Percentiles rank a stretch among this genome's conserved stretches.
phyloP scores from a whole-genome alignment of 176 grass and related monocot genomes.

The Carex scoparia region DNA sequence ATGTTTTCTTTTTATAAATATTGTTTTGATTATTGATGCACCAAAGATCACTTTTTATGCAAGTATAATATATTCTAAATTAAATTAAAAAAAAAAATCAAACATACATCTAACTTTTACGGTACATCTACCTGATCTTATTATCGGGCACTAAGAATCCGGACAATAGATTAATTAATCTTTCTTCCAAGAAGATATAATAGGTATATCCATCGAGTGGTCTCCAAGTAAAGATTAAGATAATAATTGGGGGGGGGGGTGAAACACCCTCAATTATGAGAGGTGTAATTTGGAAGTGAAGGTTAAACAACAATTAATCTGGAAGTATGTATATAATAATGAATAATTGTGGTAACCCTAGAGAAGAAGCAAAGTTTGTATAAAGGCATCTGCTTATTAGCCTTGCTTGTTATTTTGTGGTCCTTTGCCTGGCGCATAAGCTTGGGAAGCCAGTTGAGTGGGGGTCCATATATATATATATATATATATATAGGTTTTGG shows the following conservation, averaged over 20 bases:
- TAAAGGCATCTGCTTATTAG: not conserved
- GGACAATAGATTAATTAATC: too few species aligned
- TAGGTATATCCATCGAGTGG: not conserved
- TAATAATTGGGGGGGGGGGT: not conserved
- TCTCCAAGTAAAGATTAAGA: not conserved
- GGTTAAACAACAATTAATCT: not conserved
- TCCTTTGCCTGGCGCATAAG: constrained; percentile 12
- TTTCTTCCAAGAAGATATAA: not conserved
- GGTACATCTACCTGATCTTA: too few species aligned
- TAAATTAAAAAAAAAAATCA: too few species aligned
- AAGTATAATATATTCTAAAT: too few species aligned
- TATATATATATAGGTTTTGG: too few species aligned
- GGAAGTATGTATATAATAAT: not conserved
- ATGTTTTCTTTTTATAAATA: not conserved
- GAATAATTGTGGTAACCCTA: not conserved
- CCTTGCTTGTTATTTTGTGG: not conserved
- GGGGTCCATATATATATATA: not conserved
- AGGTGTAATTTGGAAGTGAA: constrained; percentile 4
- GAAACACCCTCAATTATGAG: not conserved
- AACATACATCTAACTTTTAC: too few species aligned
- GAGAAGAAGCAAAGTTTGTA: constrained; percentile 12
- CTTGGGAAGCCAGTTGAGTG: not conserved
- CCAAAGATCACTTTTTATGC: too few species aligned
- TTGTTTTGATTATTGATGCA: not conserved
- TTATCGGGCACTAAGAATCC: too few species aligned